Evolutionary conservation across 1,284 basidiomycete genomes (phyloP).

Genomic region (Termitomyces sp.): DNA sequence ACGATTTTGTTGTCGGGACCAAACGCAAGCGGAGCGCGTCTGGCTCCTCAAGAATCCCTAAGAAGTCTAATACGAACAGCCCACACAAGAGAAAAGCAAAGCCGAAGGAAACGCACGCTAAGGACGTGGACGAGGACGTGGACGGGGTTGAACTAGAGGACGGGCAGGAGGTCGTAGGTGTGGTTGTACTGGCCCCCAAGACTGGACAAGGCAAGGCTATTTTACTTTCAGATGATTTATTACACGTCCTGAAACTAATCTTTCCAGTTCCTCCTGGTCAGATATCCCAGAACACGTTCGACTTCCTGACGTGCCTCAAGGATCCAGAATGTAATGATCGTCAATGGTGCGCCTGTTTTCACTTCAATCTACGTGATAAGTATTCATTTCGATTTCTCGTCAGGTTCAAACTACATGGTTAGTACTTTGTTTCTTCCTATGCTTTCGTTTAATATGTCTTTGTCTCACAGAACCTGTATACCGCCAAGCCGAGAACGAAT

Average conservation of each 20-base stretch:
- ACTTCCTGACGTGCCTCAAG: constrained; percentile 69
- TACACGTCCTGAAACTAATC: not conserved
- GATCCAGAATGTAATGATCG: constrained; percentile 82
- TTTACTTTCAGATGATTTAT: not conserved
- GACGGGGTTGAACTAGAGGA: constrained; percentile 50
- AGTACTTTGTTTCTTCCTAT: not conserved
- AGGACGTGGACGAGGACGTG: constrained; percentile 24
- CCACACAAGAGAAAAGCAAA: constrained; percentile 10
- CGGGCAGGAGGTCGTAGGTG: constrained; percentile 67
- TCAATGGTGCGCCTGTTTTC: constrained; percentile 59
- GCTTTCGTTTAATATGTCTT: not conserved
- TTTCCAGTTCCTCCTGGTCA: constrained; percentile 73
- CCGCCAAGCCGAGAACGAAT: constrained; percentile 80
- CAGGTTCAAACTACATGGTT: constrained; percentile 4
- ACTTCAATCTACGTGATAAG: constrained; percentile 48
- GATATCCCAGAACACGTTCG: constrained; percentile 79
- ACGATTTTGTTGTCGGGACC: constrained; percentile 18
- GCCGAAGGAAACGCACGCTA: constrained; percentile 24
- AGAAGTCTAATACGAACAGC: constrained; percentile 20
- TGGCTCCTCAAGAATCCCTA: constrained; percentile 18
- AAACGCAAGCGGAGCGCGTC: constrained; percentile 29
- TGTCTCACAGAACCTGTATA: constrained; percentile 67
- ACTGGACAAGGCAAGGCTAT: constrained; percentile 63
- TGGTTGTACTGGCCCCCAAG: constrained; percentile 70
- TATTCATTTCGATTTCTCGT: not conserved